Base-by-base conservation (phyloP, 2,329 filamentous ascomycete species). In the Xylaria sp. region DNA sequence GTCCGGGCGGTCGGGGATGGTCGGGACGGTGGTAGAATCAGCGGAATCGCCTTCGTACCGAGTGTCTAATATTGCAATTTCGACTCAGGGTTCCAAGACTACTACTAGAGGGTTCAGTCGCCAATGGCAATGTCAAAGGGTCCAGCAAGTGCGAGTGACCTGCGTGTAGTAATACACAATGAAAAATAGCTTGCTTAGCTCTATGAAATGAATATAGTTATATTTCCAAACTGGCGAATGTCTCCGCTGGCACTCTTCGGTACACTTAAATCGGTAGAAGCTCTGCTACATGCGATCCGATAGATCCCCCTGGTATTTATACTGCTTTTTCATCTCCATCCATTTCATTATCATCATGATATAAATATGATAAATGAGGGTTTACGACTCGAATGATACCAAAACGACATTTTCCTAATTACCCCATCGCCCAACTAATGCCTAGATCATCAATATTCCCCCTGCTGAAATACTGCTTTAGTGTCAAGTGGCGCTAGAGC, bases 21-120 rank as follows among this genome's bases (percentile, higher is more conserved):
- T n/a, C n/a, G n/a, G n/a, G n/a, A n/a, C n/a, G n/a, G n/a, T n/a
- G n/a, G n/a, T n/a, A n/a, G n/a, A n/a, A n/a, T n/a, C n/a, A n/a
- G n/a, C n/a, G n/a, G n/a, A n/a, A n/a, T n/a, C n/a, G n/a, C n/a
- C 50, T 61, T 40, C 25, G 42, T 50, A 51, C 58, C 40, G 10
- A 25, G 40, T 9, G 54, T 37, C 16, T 2, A 9, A 44, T 44
- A 13, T 58, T 58, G 37, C 40, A 58, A 29, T 29, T 44, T 42
- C 40, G 55, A 44, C 23, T 25, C n/a, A n/a, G 37, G 29, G n/a
- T 16, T 57, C 35, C 27, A 21, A 23, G 16, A 9, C n/a, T 32
- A 37, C n/a, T 23, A n/a, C n/a, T n/a, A 50, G 42, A 60, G n/a
- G 27, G 4, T 51, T 29, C 13, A 10, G 32, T 40, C 8, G 8